Percentiles rank a stretch among this genome's conserved stretches.
Conservation (phyloP, 768 basidiomycete species). For the Termitomyces sp. region DNA sequence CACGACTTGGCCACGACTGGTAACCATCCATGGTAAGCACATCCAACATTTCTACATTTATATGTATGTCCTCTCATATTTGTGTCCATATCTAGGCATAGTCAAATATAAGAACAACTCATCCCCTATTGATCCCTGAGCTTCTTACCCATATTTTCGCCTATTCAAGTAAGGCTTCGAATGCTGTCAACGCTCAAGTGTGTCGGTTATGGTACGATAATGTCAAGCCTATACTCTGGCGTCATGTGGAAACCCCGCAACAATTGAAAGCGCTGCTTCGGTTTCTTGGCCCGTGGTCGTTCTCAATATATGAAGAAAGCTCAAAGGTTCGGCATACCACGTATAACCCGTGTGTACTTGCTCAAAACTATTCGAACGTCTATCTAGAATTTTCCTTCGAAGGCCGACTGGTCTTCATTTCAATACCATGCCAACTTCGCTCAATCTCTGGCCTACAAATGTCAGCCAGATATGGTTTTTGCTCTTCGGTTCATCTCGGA, state of each 20-base stretch:
- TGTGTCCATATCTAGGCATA: too few relatives aligned
- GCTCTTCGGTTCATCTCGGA: background rate
- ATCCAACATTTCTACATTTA: too few relatives aligned
- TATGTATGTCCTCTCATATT: too few relatives aligned
- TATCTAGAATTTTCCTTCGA: background rate
- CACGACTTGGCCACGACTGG: too few relatives aligned
- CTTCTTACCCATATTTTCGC: background rate
- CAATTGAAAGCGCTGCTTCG: background rate
- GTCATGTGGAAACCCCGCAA: background rate
- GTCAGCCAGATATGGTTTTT: background rate
- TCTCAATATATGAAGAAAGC: too few relatives aligned
- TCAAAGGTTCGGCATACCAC: background rate
- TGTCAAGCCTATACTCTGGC: background rate
- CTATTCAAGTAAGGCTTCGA: conserved; percentile 2
- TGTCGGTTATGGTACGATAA: background rate
- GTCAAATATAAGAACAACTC: background rate
- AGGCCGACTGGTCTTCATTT: background rate
- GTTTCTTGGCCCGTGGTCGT: background rate
- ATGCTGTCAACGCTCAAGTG: conserved; percentile 5
- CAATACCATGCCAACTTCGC: background rate
- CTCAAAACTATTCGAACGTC: background rate
- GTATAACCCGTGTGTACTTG: background rate
- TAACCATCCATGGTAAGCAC: too few relatives aligned
- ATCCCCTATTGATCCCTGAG: background rate
- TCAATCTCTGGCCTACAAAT: background rate